Base-by-base conservation (phyloP, 2,329 filamentous ascomycete genomes). In the Tolypocladium tropicale region DNA sequence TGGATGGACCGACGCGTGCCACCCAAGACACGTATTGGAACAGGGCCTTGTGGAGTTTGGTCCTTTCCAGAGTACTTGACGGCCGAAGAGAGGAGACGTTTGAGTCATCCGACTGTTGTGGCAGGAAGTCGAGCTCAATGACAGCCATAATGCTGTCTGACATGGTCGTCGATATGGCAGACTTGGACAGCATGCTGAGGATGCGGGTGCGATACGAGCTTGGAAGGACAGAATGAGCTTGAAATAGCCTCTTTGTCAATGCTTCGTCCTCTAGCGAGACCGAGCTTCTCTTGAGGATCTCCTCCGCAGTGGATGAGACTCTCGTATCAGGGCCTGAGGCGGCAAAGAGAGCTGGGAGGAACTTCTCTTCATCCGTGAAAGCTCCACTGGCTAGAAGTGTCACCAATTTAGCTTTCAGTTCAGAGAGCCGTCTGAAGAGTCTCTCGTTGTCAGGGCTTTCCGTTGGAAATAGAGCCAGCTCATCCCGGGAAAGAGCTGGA, bases 11-110 rank as follows among this genome's bases (percentile, higher is more conserved):
- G 63, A 90, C 84, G 34, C 87, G 83, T 11, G 92, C 89, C 12
- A 94, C 84, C 83, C 92, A 97, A 53, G 90, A 89, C 56, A 95
- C 82, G 63, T 93, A 95, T 41, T 86, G 83, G 64, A 97, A 94
- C 4, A 96, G 79, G 1, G 92, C 89, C 50, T 84, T 86, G 61
- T 91, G 83, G 11, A 96, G 79, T 68, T 94, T 95, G 1, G 83
- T 81, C 2, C 84, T 84, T 70, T 96, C 91, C 9, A 93, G 76
- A 0, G 85, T 84, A 34, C 79, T 80, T 11, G 77, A 76, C 2
- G 62, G 72, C 56, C 56, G 68, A 39, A 70, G 60, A 16, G 53
- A 54, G 0, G 60, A 49, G 5, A 41, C 3, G 12, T 25, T 3
- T 3, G 25, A 18, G n/a, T 55, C 58, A 1, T 58, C 55, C 2